These are phyloP conservation scores for Chlorencoelia australis DNA, from an alignment of 2,329 filamentous ascomycete species.

Conservation along the genomic window DNA sequence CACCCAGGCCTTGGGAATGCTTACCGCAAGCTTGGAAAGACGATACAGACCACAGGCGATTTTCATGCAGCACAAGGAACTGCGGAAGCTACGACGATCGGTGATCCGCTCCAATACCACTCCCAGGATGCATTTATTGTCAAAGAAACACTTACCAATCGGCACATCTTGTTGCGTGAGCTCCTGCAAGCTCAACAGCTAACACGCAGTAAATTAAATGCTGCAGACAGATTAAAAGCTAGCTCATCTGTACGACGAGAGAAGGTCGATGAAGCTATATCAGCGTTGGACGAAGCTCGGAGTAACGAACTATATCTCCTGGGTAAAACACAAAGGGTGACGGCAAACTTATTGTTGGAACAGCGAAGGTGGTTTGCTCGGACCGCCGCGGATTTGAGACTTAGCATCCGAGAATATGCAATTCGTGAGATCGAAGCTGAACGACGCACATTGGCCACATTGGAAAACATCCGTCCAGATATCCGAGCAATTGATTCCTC, in stretches of 20 bases:
- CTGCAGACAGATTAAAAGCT: conserved; percentile 80
- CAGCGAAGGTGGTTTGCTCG: conserved; percentile 84
- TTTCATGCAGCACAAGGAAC: conserved; percentile 95
- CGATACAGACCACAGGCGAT: conserved; percentile 87
- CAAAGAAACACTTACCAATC: conserved; percentile 95
- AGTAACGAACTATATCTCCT: conserved; percentile 71
- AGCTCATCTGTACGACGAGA: conserved; percentile 81
- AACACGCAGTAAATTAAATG: conserved; percentile 71
- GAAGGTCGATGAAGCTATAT: conserved; percentile 97
- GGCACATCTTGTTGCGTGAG: conserved; percentile 90
- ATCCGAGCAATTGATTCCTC: conserved; percentile 86
- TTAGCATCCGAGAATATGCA: conserved; percentile 83
- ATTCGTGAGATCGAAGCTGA: conserved; percentile 93
- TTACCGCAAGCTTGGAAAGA: conserved; percentile 89
- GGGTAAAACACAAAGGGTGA: conserved; percentile 82
- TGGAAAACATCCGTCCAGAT: conserved; percentile 90
- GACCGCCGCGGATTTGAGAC: conserved; percentile 73
- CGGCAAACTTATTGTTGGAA: conserved; percentile 77
- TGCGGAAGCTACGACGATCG: conserved; percentile 87
- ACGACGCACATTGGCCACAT: conserved; percentile 76
- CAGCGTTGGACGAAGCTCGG: conserved; percentile 76
- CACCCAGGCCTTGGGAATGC: conserved; percentile 81
- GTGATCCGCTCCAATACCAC: conserved; percentile 89
- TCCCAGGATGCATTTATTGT: conserved; percentile 95
- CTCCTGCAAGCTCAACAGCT: conserved; percentile 82